Conservation (phyloP, 768 basidiomycete genomes). For the Mrakia blollopis region DNA sequence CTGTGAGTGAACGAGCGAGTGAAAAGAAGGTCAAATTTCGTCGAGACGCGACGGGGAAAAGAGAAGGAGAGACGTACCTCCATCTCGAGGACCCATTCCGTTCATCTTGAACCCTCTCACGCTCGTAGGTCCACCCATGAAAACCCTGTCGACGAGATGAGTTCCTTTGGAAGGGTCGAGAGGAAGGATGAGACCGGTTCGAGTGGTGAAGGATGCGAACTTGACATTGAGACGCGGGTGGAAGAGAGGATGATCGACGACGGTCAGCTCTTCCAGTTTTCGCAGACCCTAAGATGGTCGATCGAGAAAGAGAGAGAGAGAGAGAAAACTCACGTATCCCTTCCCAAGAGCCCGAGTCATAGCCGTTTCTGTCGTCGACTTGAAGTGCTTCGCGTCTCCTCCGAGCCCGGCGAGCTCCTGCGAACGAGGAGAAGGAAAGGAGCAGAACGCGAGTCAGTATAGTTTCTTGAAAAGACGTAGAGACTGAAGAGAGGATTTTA, state of each 20-base stretch:
- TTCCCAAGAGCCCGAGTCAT: constrained; percentile 56
- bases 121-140: constrained; percentile 84
- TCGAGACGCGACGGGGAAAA: constrained; percentile 11
- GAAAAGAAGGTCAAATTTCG: constrained; percentile 1
- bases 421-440: constrained; percentile 3
- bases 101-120: constrained; percentile 72
- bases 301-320: background rate
- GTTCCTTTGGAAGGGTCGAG: constrained; percentile 49
- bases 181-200: constrained; percentile 66
- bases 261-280: background rate
- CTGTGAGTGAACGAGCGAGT: constrained; percentile 45
- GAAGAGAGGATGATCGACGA: background rate
- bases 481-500: background rate
- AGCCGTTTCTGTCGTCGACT: constrained; percentile 63
- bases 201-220: constrained; percentile 69
- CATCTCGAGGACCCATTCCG: constrained; percentile 71
- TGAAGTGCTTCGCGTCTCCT: constrained; percentile 72
- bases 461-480: no score
- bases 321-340: constrained; percentile 40
- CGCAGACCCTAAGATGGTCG: background rate
- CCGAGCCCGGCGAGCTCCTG: constrained; percentile 68
- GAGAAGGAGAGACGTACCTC: constrained; percentile 49
- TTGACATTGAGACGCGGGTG: constrained; percentile 40
- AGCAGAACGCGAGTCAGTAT: background rate
- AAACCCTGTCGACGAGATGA: constrained; percentile 66